Conservation (phyloP, 2,329 filamentous ascomycete species). For the Fusarium tupiense region DNA sequence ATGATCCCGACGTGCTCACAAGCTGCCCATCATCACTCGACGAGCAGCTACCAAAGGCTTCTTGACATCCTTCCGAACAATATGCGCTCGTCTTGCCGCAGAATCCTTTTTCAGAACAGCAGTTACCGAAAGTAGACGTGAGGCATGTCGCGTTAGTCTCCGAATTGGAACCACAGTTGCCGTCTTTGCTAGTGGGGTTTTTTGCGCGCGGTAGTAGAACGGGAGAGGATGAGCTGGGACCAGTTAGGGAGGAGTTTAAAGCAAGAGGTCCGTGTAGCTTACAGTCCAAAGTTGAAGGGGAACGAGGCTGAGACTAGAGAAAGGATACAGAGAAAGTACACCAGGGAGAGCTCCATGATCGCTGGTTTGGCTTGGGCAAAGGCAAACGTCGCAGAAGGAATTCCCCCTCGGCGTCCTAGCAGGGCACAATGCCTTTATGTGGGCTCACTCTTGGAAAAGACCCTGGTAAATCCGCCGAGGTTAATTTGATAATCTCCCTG, state of each 20-base stretch:
- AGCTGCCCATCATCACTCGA: neutral
- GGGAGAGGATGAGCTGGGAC: neutral
- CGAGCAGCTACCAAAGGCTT: neutral
- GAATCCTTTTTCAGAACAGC: neutral
- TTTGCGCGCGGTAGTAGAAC: neutral
- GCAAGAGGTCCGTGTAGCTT: neutral
- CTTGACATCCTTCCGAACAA: neutral
- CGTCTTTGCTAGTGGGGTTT: neutral
- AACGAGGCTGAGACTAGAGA: neutral
- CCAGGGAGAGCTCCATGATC: neutral
- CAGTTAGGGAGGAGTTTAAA: fast-evolving
- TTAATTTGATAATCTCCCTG: neutral
- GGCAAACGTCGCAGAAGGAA: neutral
- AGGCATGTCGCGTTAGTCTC: neutral
- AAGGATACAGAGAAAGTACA: neutral
- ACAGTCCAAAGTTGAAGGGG: neutral
- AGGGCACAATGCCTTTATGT: neutral
- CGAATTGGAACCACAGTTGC: neutral
- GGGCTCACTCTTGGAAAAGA: neutral
- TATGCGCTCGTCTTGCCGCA: neutral
- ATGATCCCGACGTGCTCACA: neutral
- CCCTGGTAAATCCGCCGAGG: neutral
- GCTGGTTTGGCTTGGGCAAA: neutral
- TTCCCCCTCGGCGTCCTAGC: neutral
- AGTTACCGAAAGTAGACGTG: neutral